phyloP scores from a whole-genome alignment of 305 asterid genomes.

The Caryopteris hybrid region DNA sequence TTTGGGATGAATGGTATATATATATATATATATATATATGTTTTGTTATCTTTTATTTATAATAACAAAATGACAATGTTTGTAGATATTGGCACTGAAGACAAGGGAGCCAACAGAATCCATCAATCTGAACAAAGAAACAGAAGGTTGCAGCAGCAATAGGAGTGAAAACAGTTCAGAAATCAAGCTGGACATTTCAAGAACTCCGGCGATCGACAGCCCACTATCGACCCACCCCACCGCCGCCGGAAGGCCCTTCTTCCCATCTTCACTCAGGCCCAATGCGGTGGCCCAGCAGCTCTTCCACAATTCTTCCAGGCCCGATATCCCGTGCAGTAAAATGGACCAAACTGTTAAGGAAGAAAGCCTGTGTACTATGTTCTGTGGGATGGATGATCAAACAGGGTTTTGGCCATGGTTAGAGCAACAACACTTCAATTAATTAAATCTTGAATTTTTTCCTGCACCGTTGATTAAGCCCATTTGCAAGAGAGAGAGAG shows the following conservation, averaged over 20 bases:
- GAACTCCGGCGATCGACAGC: slow-evolving; percentile 46
- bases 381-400: slow-evolving; percentile 65
- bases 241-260: slow-evolving; percentile 27
- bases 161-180: slow-evolving; percentile 64
- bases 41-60: too few relatives aligned
- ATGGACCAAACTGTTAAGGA: slow-evolving; percentile 49
- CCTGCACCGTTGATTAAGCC: too few relatives aligned
- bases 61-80: too few relatives aligned
- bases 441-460: neutral
- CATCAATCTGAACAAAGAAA: slow-evolving; percentile 65
- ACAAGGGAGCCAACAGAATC: slow-evolving; percentile 60
- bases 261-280: slow-evolving; percentile 35
- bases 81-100: slow-evolving; percentile 53
- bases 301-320: slow-evolving; percentile 28
- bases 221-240: slow-evolving; percentile 25
- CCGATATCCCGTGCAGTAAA: slow-evolving; percentile 28
- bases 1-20: too few relatives aligned
- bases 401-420: slow-evolving; percentile 73
- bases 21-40: too few relatives aligned
- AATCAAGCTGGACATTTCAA: slow-evolving; percentile 52
- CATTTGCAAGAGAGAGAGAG: neutral
- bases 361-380: slow-evolving; percentile 54
- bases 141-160: slow-evolving; percentile 62
- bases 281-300: slow-evolving; percentile 32
- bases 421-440: slow-evolving; percentile 53